Evolutionary conservation across 306 rosid species (phyloP).

Genomic region (Psophocarpus tetragonolobus): DNA sequence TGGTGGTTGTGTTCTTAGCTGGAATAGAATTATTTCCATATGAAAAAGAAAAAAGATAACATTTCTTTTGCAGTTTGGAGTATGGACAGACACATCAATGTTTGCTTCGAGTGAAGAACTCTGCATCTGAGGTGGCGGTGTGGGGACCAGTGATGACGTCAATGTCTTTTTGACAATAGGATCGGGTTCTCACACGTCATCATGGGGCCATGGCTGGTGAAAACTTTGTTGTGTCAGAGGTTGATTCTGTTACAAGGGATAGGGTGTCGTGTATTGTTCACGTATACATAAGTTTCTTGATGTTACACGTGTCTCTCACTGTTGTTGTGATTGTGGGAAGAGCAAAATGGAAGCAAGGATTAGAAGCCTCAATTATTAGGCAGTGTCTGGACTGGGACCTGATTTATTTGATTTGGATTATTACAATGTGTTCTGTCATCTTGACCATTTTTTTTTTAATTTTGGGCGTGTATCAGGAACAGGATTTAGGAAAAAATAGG

Average conservation of each 20-base stretch:
- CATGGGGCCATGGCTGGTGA: too few species aligned
- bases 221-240: not conserved
- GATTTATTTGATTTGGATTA: conserved; percentile 14
- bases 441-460: conserved; percentile 1
- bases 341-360: not conserved
- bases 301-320: not conserved
- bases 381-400: not conserved
- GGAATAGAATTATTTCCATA: not conserved
- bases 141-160: not conserved
- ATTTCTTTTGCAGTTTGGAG: not conserved
- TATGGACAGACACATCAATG: not conserved
- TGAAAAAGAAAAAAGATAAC: not conserved
- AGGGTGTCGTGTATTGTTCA: not conserved
- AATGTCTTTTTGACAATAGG: not conserved
- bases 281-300: not conserved
- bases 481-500: not conserved
- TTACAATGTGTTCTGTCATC: not conserved
- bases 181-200: too few species aligned
- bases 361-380: not conserved
- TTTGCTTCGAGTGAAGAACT: not conserved
- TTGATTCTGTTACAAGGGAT: not conserved
- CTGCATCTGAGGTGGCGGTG: not conserved
- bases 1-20: not conserved
- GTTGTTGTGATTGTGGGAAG: not conserved
- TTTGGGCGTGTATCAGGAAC: not conserved